Conservation (phyloP, 345 rosid genomes). For the Salix brachista region DNA sequence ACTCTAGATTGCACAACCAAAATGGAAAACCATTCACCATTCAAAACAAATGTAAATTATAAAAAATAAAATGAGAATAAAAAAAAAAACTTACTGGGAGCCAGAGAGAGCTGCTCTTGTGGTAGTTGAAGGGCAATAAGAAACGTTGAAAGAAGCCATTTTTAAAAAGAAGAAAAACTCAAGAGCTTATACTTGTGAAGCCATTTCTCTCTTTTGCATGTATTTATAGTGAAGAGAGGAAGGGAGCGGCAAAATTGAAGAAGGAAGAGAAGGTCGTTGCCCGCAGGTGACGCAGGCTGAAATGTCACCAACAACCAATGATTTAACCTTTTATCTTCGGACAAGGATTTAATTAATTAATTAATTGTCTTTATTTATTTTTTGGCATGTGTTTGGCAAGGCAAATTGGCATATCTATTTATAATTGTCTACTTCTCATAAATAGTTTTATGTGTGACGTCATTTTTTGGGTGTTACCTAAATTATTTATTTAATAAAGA, state of each 20-base stretch:
- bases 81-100: conserved; percentile 9
- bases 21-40: not conserved
- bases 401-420: no score
- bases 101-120: conserved; percentile 10
- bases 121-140: conserved; percentile 15
- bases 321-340: no score
- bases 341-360: no score
- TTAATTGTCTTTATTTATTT: not conserved
- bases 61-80: not conserved
- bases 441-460: no score
- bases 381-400: no score
- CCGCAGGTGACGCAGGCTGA: not conserved
- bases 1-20: not conserved
- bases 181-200: not conserved
- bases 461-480: not conserved
- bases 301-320: not conserved
- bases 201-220: not conserved
- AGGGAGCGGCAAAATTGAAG: not conserved
- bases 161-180: not conserved
- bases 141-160: conserved; percentile 14
- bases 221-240: not conserved
- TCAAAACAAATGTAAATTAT: not conserved
- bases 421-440: no score
- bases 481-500: no score
- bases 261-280: not conserved